Evolutionary conservation across 352 stramenopile species (phyloP), one percentile per base, ranked within the genome.

Genomic region (Pythium vanterpoolii): DNA sequence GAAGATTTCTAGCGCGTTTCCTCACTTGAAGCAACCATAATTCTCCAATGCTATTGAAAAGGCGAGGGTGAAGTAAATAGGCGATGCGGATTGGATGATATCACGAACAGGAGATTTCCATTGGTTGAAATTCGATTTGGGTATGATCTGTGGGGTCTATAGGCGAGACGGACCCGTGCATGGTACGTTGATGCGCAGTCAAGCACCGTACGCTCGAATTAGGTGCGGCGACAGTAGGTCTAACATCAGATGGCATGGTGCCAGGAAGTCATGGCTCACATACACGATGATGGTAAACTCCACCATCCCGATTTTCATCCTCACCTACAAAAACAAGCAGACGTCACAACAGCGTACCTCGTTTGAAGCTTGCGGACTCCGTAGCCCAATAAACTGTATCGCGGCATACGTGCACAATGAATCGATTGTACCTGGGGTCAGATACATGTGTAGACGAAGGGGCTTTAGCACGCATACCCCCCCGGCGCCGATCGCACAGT

Each of bases 151-250:
- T 11, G 13, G 19, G n/a, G 24, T 10, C 8, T 48, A 21, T 48
- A 6, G 5, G 42, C 18, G 24, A 48, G 42, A 4, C 34, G 26
- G 26, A 57, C 16, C 11, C 36, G 27, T 7, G 36, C 34, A 19
- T 57, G 50, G 34, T 57, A 28, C 5, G 34, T n/a, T n/a, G n/a
- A n/a, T 9, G 14, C 50, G 34, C 23, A 57, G 24, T 26, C 50
- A 36, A 11, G 13, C 11, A 21, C 18, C 11, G 13, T 18, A 43
- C 13, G 36, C 6, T 7, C 36, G 4, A 11, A 36, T 36, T 11
- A 36, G 6, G 11, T 11, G 31, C 31, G 6, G 6, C 31, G 31
- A 13, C 11, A 36, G 6, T 6, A 11, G 34, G 11, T 18, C 13
- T 16, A 42, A 3, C 1, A 42, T n/a, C 8, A 42, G 34, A 21